Evolutionary conservation across 257 asterid species (phyloP).

Genomic region (Nicotiana sylvestris): DNA sequence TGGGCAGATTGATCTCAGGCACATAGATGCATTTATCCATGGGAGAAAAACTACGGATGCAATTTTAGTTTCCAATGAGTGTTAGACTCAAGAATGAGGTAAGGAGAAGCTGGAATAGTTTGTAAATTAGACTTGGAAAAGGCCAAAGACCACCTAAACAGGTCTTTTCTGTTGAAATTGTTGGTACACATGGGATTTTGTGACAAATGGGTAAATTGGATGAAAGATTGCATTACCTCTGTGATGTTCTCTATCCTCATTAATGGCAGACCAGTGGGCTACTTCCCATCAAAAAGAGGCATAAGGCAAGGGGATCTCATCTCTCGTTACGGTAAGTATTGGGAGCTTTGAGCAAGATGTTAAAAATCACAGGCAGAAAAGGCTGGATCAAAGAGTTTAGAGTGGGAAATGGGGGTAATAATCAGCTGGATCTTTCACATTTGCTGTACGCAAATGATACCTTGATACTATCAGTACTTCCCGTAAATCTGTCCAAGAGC

Average conservation of each 20-base stretch:
- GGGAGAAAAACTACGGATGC: not conserved
- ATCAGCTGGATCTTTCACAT: not conserved
- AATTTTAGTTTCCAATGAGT: not conserved
- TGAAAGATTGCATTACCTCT: not conserved
- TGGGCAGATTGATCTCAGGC: conserved; percentile 1
- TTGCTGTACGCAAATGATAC: not conserved
- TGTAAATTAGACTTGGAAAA: not conserved
- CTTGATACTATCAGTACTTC: not conserved
- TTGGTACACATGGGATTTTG: not conserved
- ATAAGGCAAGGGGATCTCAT: too few relatives aligned
- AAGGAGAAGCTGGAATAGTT: not conserved
- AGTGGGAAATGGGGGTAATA: not conserved
- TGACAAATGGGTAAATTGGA: not conserved
- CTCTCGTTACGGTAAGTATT: not conserved
- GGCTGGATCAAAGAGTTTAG: not conserved
- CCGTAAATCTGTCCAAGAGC: not conserved
- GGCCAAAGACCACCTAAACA: not conserved
- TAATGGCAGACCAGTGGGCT: not conserved
- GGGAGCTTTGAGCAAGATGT: not conserved
- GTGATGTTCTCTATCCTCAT: not conserved
- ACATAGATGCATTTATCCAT: not conserved
- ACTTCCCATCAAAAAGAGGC: not conserved
- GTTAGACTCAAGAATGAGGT: conserved; percentile 6
- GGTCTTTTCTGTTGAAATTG: not conserved
- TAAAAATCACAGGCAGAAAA: not conserved